Conservation (phyloP, 768 basidiomycete species). For the Leucosporidium yakuticum region DNA sequence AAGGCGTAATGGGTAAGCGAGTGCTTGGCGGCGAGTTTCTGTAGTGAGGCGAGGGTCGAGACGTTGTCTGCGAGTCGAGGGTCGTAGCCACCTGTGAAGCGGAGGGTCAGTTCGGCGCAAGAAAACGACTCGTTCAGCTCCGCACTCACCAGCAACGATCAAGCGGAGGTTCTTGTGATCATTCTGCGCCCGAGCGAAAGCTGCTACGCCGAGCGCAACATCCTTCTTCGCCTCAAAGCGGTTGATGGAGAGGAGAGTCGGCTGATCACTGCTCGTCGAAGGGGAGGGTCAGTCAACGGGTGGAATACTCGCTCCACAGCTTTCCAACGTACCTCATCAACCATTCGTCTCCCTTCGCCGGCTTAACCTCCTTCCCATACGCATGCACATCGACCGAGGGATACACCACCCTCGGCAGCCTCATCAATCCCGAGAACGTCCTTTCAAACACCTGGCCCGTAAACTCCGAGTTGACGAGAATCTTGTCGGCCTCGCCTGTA, state of each 20-base stretch:
- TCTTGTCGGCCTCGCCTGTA: slow-evolving; percentile 79
- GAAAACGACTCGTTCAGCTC: background rate
- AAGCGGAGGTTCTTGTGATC: slow-evolving; percentile 53
- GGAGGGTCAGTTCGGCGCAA: background rate
- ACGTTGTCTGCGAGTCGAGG: slow-evolving; percentile 78
- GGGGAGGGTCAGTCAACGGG: no score
- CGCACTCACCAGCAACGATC: slow-evolving; percentile 63
- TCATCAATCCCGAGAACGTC: slow-evolving; percentile 64
- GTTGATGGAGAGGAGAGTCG: slow-evolving; percentile 77
- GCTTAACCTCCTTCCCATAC: slow-evolving; percentile 52
- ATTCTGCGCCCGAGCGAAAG: slow-evolving; percentile 58
- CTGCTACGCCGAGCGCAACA: slow-evolving; percentile 65
- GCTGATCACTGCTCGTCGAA: slow-evolving; percentile 50
- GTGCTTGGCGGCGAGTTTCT: slow-evolving; percentile 54
- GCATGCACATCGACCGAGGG: slow-evolving; percentile 82
- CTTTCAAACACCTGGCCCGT: slow-evolving; percentile 72
- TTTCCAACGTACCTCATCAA: slow-evolving; percentile 16
- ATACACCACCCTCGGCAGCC: slow-evolving; percentile 73
- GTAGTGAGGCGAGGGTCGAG: slow-evolving; percentile 56
- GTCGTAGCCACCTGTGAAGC: slow-evolving; percentile 73
- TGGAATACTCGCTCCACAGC: background rate
- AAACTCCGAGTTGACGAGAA: slow-evolving; percentile 86
- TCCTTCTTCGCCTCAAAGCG: slow-evolving; percentile 97
- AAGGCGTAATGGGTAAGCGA: slow-evolving; percentile 49
- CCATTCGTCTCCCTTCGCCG: slow-evolving; percentile 48